Conservation (phyloP, 768 basidiomycete genomes). For the Xerocomellus amylosporus region DNA sequence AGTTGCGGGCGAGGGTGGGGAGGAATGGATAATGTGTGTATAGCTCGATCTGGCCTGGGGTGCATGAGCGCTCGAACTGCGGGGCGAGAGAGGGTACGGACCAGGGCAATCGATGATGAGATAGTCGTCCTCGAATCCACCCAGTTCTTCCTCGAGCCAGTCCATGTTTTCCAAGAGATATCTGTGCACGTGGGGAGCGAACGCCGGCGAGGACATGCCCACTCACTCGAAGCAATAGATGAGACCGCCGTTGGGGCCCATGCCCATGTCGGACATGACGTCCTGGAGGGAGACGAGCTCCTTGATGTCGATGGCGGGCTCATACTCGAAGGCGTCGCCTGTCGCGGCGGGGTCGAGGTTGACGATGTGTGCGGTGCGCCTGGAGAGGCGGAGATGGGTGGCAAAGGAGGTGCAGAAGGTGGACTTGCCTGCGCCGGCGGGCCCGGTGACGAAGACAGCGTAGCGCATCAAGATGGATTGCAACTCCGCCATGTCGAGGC, state of each 20-base stretch:
- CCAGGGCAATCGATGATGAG: constrained; percentile 90
- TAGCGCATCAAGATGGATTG: constrained; percentile 64
- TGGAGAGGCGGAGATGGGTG: constrained; percentile 81
- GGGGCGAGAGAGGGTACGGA: constrained; percentile 30
- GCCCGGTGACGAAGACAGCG: constrained; percentile 88
- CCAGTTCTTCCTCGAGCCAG: constrained; percentile 96
- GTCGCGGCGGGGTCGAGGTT: constrained; percentile 96
- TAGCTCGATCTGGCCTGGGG: constrained; percentile 90
- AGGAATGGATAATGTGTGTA: constrained; percentile 99
- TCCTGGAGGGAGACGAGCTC: constrained; percentile 91
- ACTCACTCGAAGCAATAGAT: constrained; percentile 99
- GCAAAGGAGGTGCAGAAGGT: constrained; percentile 88
- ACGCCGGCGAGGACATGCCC: constrained; percentile 35
- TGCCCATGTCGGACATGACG: constrained; percentile 92
- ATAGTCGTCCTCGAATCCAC: constrained; percentile 95
- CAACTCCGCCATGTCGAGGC: constrained; percentile 63
- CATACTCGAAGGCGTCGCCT: constrained; percentile 83
- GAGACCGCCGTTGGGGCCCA: constrained; percentile 95
- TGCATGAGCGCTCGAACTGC: constrained; percentile 5
- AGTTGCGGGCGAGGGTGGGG: constrained; percentile 78
- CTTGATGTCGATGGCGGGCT: constrained; percentile 90
- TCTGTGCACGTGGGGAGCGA: constrained; percentile 41
- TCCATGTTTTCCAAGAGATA: constrained; percentile 97
- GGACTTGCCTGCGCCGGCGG: constrained; percentile 96
- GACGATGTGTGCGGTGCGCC: constrained; percentile 85